These are phyloP conservation scores for Madurella fahalii DNA, from an alignment of 2,329 filamentous ascomycete species.

Conservation along the genomic window DNA sequence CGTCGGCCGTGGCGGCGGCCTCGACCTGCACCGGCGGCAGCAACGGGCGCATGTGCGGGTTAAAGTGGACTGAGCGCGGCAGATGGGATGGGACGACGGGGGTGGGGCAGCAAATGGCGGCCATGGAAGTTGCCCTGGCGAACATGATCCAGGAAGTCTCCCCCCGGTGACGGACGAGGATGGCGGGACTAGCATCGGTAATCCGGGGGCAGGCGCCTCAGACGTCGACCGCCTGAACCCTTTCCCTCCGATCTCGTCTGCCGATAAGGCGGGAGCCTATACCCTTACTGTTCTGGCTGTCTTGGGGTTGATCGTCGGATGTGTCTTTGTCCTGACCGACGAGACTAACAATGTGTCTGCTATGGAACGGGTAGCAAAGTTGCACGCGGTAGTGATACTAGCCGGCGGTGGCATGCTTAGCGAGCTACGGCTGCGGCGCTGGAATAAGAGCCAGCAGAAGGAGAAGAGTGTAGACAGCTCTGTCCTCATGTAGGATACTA, in stretches of 20 bases:
- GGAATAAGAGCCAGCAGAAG: not conserved
- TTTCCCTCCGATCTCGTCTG: conserved; percentile 45
- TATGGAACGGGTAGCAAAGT: conserved; percentile 31
- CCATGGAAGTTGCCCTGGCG: conserved; percentile 60
- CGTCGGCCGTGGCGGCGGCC: conserved; percentile 55
- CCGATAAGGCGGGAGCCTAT: conserved; percentile 57
- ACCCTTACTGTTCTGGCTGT: conserved; percentile 51
- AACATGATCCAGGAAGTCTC: conserved; percentile 49
- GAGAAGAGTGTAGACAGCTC: conserved; percentile 4
- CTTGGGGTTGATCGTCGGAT: conserved; percentile 49
- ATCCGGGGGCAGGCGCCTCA: conserved; percentile 33
- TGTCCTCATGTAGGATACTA: not conserved
- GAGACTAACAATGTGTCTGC: conserved; percentile 38
- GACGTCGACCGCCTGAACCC: conserved; percentile 41
- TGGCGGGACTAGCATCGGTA: conserved; percentile 54
- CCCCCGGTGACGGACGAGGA: conserved; percentile 45
- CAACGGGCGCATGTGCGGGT: conserved; percentile 56
- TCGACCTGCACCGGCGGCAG: conserved; percentile 54
- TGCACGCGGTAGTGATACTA: conserved; percentile 12
- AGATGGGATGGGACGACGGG: conserved; percentile 57
- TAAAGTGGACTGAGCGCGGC: conserved; percentile 53
- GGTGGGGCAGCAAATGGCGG: conserved; percentile 68
- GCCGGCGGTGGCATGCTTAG: conserved; percentile 5
- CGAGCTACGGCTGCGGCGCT: not conserved
- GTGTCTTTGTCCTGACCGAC: conserved; percentile 47